Conservation (phyloP, 2,329 filamentous ascomycete species). For the Neocatenulostroma microsporum region DNA sequence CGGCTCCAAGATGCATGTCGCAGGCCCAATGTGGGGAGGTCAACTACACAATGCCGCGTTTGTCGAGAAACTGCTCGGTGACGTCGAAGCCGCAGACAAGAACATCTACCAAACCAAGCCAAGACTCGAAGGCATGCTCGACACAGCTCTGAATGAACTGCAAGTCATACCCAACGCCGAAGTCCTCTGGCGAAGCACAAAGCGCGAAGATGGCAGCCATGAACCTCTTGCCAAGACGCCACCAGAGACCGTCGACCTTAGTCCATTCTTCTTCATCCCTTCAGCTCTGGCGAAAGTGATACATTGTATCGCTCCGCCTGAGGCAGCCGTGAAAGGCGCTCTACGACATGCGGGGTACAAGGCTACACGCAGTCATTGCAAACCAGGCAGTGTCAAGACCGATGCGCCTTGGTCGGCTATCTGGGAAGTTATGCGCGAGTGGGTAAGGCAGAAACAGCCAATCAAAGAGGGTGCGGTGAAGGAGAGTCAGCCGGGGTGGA, state of each 20-base stretch:
- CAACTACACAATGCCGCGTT: constrained; percentile 79
- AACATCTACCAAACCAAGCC: constrained; percentile 70
- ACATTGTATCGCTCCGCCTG: constrained; percentile 71
- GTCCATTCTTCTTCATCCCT: constrained; percentile 82
- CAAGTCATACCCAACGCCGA: constrained; percentile 17
- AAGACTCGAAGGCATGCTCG: constrained; percentile 85
- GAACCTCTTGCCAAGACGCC: constrained; percentile 42
- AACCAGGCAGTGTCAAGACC: constrained; percentile 84
- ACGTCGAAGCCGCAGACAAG: constrained; percentile 59
- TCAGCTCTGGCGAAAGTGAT: constrained; percentile 66
- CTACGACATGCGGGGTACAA: constrained; percentile 72
- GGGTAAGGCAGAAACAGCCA: constrained; percentile 72
- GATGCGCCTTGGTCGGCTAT: constrained; percentile 83
- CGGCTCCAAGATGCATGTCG: constrained; percentile 75
- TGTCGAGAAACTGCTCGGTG: constrained; percentile 66
- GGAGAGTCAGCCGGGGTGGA: constrained; percentile 62
- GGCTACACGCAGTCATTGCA: constrained; percentile 79
- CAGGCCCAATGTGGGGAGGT: constrained; percentile 91
- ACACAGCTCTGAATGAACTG: constrained; percentile 72
- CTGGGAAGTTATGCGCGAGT: constrained; percentile 91
- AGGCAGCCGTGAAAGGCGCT: constrained; percentile 72
- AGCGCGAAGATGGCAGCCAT: neutral
- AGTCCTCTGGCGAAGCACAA: constrained; percentile 2
- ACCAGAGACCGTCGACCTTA: constrained; percentile 59
- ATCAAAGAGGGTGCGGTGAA: constrained; percentile 66